These are phyloP conservation scores for Trypanosoma conorhini DNA, from an alignment of 208 protist genomes.

Conservation along the genomic window DNA sequence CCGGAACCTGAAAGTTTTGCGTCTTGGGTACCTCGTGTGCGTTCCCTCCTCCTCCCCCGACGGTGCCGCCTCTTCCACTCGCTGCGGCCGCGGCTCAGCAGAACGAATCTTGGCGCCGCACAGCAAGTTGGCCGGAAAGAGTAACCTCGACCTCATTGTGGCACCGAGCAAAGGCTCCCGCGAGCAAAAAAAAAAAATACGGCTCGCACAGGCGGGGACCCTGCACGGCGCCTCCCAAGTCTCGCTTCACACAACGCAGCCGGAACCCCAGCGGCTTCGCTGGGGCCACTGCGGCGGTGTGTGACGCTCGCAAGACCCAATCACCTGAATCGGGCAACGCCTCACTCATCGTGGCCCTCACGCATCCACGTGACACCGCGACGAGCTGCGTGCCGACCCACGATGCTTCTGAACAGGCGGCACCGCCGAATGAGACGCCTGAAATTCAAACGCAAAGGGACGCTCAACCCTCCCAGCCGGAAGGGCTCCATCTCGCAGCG, in stretches of 20 bases:
- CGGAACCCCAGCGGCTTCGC: conserved; percentile 5
- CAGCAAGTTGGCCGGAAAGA: conserved; percentile 49
- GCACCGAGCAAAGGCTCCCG: conserved; percentile 43
- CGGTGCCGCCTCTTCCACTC: conserved; percentile 71
- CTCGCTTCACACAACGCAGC: conserved; percentile 27
- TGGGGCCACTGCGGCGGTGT: conserved; percentile 1
- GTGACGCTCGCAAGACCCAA: conserved; percentile 8
- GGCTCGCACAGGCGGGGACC: conserved; percentile 13
- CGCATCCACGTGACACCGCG: conserved; percentile 45
- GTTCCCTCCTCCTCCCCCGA: neutral
- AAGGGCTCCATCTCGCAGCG: conserved; percentile 35
- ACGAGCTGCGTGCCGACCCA: conserved; percentile 60
- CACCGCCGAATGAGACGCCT: conserved; percentile 29
- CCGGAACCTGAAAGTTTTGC: conserved; percentile 87
- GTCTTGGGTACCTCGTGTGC: conserved; percentile 61
- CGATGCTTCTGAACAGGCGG: conserved; percentile 44
- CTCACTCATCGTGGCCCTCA: conserved; percentile 51
- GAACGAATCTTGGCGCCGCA: conserved; percentile 55
- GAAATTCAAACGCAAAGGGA: conserved; percentile 83
- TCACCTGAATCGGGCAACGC: conserved; percentile 14
- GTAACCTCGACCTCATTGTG: conserved; percentile 61
- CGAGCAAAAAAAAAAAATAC: conserved; percentile 68
- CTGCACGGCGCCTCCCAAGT: conserved; percentile 8
- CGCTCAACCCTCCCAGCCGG: conserved; percentile 65
- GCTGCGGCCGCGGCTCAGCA: conserved; percentile 87